Conservation (phyloP, 768 basidiomycete species). For the Lactarius pseudohatsudake region DNA sequence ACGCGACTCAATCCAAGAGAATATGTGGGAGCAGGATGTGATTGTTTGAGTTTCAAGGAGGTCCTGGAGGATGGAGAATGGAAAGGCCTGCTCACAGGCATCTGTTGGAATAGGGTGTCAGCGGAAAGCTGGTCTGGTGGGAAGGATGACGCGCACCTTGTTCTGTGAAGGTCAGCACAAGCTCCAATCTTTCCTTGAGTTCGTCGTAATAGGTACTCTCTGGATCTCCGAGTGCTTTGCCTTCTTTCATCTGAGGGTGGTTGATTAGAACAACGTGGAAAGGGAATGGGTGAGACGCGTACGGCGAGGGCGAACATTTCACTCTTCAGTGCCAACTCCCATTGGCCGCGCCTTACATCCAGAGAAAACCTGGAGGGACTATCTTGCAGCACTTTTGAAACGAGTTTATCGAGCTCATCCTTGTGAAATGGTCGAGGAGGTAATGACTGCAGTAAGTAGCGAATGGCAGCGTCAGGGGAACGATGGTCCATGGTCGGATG, state of each 20-base stretch:
- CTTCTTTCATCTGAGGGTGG: constrained; percentile 58
- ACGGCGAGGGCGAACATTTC: constrained; percentile 75
- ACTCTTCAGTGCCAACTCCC: constrained; percentile 72
- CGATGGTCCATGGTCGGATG: constrained; percentile 20
- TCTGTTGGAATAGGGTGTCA: constrained; percentile 43
- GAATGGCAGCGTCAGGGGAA: constrained; percentile 28
- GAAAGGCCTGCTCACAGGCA: constrained; percentile 73
- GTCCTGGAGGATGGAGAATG: constrained; percentile 74
- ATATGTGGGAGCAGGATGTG: constrained; percentile 79
- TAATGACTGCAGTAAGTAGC: constrained; percentile 16
- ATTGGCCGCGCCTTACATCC: constrained; percentile 67
- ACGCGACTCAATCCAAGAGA: constrained; percentile 83
- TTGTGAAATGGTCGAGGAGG: constrained; percentile 24
- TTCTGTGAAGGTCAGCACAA: constrained; percentile 75
- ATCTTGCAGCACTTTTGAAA: constrained; percentile 23
- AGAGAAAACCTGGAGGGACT: constrained; percentile 34
- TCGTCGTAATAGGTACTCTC: constrained; percentile 58
- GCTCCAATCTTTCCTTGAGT: constrained; percentile 63
- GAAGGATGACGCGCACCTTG: constrained; percentile 49
- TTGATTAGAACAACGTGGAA: not conserved
- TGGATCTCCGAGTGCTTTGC: constrained; percentile 55
- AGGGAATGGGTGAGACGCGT: constrained; percentile 7
- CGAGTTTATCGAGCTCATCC: constrained; percentile 20
- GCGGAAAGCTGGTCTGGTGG: constrained; percentile 2
- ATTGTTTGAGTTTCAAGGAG: constrained; percentile 86